phyloP scores from a whole-genome alignment of 2,329 filamentous ascomycete species.

The Neonectria coccinea region DNA sequence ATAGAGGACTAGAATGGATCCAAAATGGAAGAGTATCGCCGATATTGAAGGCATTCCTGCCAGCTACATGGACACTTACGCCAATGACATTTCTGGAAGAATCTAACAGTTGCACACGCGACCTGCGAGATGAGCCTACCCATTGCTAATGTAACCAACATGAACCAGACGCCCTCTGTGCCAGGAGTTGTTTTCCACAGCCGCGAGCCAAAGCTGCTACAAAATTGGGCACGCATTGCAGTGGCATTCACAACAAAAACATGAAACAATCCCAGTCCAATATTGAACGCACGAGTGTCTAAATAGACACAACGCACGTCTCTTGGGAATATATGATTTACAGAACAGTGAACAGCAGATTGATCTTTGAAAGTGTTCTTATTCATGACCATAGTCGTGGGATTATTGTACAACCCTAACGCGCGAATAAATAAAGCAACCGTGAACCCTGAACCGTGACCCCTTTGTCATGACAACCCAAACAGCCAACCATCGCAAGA shows the following conservation, averaged over 20 bases:
- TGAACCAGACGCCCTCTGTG: too few relatives aligned
- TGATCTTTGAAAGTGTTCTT: slow-evolving; percentile 64
- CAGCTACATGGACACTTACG: too few relatives aligned
- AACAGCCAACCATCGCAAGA: slow-evolving; percentile 70
- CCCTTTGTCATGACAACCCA: slow-evolving; percentile 86
- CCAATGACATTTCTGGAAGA: too few relatives aligned
- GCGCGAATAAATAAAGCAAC: slow-evolving; percentile 65
- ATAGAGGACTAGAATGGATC: slow-evolving; percentile 34
- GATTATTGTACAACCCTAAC: slow-evolving; percentile 80
- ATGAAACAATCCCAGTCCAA: too few relatives aligned
- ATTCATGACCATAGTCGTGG: slow-evolving; percentile 76
- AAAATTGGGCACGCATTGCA: too few relatives aligned
- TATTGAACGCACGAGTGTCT: too few relatives aligned
- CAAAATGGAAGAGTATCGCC: slow-evolving; percentile 18
- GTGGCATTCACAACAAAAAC: neutral
- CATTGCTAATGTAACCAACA: too few relatives aligned
- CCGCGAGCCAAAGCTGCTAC: too few relatives aligned
- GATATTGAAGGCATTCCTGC: slow-evolving; percentile 21
- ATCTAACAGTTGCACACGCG: neutral
- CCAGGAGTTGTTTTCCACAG: too few relatives aligned
- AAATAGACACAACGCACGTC: too few relatives aligned
- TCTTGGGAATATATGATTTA: neutral
- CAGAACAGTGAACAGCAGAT: neutral
- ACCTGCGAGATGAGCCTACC: too few relatives aligned
- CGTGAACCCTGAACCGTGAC: slow-evolving; percentile 81